phyloP scores from a whole-genome alignment of 345 rosid genomes.

The Angophora floribunda region DNA sequence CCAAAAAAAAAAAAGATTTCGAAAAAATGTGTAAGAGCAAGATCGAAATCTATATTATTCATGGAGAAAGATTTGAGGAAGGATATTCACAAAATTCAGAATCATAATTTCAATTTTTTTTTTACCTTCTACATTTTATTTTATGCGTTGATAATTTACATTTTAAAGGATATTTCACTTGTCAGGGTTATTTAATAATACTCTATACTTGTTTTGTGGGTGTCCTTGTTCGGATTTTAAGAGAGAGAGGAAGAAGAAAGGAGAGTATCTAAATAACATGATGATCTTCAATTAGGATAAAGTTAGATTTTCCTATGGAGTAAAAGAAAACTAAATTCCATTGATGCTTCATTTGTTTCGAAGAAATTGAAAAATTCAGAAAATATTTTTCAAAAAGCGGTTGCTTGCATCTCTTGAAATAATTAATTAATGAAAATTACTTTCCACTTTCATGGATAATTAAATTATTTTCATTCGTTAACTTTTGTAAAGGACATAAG shows the following conservation, averaged over 20 bases:
- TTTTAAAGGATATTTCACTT: neutral
- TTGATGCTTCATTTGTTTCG: neutral
- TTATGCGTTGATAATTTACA: neutral
- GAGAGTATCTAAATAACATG: neutral
- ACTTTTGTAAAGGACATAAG: too few species aligned
- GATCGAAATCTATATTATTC: neutral
- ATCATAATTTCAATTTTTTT: neutral
- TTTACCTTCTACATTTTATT: neutral
- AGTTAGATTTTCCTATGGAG: neutral
- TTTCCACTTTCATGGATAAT: neutral
- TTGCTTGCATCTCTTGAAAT: too few species aligned
- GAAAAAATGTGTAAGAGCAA: neutral
- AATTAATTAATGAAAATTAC: too few species aligned
- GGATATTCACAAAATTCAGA: neutral
- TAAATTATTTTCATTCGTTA: too few species aligned
- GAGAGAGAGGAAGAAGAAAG: neutral
- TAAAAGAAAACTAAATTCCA: neutral
- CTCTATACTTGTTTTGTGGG: neutral
- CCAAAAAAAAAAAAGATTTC: neutral
- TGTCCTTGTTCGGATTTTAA: neutral
- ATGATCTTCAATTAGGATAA: too few species aligned
- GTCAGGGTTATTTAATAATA: neutral
- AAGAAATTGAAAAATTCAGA: neutral
- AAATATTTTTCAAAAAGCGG: too few species aligned
- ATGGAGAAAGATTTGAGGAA: neutral